Percentiles rank a stretch among this genome's conserved stretches.
phyloP scores from a whole-genome alignment of 2,329 filamentous ascomycete species.

The Ophiostoma quercus region DNA sequence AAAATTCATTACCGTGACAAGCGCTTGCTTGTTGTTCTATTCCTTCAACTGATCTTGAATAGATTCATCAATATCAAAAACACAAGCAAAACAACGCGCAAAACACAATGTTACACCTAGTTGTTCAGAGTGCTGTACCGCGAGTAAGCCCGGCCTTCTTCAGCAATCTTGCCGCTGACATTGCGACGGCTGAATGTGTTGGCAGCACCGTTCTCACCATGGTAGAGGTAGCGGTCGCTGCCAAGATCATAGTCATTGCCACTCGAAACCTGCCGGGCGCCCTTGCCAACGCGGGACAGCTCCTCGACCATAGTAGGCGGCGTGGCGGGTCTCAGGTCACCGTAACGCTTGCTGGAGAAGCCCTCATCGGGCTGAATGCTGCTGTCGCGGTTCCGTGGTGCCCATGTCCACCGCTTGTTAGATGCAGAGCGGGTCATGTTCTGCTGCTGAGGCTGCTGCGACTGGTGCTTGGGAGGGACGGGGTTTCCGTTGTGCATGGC shows the following conservation, averaged over 20 bases:
- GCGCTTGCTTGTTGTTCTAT: neutral
- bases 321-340: constrained; percentile 49
- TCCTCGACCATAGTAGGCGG: constrained; percentile 47
- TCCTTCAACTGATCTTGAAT: neutral
- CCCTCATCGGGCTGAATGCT: constrained; percentile 46
- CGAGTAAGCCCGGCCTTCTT: constrained; percentile 53
- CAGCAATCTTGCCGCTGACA: constrained; percentile 67
- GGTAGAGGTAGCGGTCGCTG: constrained; percentile 27
- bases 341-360: constrained; percentile 54
- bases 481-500: constrained; percentile 1
- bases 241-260: constrained; percentile 50
- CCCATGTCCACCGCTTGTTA: constrained; percentile 27
- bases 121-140: constrained; percentile 28
- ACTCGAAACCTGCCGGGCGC: constrained; percentile 51
- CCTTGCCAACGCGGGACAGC: constrained; percentile 30
- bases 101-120: neutral
- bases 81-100: neutral
- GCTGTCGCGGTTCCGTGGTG: constrained; percentile 33
- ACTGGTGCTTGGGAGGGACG: constrained; percentile 15
- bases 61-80: neutral
- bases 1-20: constrained; percentile 2
- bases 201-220: constrained; percentile 19
- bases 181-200: constrained; percentile 47
- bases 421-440: constrained; percentile 16
- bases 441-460: neutral